phyloP scores from a whole-genome alignment of 495 filamentous ascomycete species.

The Hyphodiscus hymeniophilus region DNA sequence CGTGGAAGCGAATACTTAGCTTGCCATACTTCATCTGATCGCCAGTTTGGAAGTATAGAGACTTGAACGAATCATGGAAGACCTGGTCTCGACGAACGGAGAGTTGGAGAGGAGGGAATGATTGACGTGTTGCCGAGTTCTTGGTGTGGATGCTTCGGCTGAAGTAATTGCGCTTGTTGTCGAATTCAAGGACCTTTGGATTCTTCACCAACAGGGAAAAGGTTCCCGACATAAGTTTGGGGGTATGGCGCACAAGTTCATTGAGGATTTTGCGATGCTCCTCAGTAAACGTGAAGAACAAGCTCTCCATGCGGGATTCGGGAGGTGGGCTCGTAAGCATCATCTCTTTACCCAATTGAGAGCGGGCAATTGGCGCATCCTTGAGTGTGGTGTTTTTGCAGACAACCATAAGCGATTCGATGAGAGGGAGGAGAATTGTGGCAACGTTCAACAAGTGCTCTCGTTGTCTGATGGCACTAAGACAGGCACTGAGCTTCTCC shows the following conservation, averaged over 20 bases:
- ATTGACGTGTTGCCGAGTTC: slow-evolving; percentile 43
- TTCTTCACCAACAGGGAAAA: slow-evolving; percentile 96
- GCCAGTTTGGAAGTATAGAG: slow-evolving; percentile 86
- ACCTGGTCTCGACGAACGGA: slow-evolving; percentile 88
- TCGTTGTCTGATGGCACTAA: slow-evolving; percentile 78
- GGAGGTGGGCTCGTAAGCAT: slow-evolving; percentile 68
- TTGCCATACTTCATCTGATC: slow-evolving; percentile 98
- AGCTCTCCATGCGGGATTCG: slow-evolving; percentile 71
- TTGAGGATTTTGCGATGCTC: slow-evolving; percentile 98
- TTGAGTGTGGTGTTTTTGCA: slow-evolving; percentile 93
- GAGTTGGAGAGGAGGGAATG: slow-evolving; percentile 71
- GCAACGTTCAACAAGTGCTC: slow-evolving; percentile 95
- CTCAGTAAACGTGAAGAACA: slow-evolving; percentile 98
- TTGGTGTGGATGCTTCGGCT: slow-evolving; percentile 83
- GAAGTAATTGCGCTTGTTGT: slow-evolving; percentile 99
- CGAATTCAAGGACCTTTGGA: slow-evolving; percentile 96
- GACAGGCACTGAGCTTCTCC: slow-evolving; percentile 87
- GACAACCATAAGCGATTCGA: slow-evolving; percentile 96
- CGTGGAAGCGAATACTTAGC: slow-evolving; percentile 93
- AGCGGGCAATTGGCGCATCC: slow-evolving; percentile 31
- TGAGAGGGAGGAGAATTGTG: slow-evolving; percentile 85
- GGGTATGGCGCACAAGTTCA: slow-evolving; percentile 92
- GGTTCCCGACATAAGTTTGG: slow-evolving; percentile 95
- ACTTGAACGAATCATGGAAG: slow-evolving; percentile 97
- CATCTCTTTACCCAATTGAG: slow-evolving; percentile 52